Evolutionary conservation across 2,329 filamentous ascomycete species (phyloP).

Genomic region (Emericellopsis cladophorae): DNA sequence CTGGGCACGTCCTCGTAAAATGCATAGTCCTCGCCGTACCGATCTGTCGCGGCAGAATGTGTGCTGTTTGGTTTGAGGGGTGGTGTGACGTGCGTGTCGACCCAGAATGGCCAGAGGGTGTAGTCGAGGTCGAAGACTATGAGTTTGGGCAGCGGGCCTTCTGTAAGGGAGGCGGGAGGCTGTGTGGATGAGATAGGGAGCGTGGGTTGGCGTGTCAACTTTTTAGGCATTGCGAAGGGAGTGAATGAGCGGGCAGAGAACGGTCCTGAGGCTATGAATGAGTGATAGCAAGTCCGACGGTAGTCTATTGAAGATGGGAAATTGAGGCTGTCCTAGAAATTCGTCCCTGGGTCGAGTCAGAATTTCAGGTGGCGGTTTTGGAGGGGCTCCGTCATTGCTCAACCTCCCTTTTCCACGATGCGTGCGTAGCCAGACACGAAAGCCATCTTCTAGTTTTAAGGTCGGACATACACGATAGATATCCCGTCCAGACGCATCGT

Average conservation of each 20-base stretch:
- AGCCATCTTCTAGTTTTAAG: too few species aligned
- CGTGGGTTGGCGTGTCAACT: neutral
- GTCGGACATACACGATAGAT: too few species aligned
- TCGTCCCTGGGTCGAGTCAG: too few species aligned
- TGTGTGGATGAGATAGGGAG: neutral
- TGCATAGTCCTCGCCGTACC: constrained; percentile 49
- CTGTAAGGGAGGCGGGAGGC: constrained; percentile 15
- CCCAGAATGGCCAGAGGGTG: constrained; percentile 98
- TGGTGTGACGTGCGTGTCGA: constrained; percentile 78
- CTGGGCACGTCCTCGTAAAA: constrained; percentile 61
- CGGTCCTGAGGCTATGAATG: too few species aligned
- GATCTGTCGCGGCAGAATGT: constrained; percentile 32
- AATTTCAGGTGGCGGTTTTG: too few species aligned
- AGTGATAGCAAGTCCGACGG: too few species aligned
- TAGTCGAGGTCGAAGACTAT: constrained; percentile 96
- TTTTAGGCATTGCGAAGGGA: constrained; percentile 1
- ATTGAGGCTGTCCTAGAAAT: too few species aligned
- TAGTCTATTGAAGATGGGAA: too few species aligned
- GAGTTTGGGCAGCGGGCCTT: constrained; percentile 62
- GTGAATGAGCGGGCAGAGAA: neutral
- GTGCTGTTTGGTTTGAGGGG: constrained; percentile 46
- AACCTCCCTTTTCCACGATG: too few species aligned
- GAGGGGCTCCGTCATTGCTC: too few species aligned
- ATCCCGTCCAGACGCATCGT: too few species aligned
- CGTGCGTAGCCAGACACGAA: too few species aligned